Conservation (phyloP, 371 early-diverging fungal species). For the Haplosporangium sp. region DNA sequence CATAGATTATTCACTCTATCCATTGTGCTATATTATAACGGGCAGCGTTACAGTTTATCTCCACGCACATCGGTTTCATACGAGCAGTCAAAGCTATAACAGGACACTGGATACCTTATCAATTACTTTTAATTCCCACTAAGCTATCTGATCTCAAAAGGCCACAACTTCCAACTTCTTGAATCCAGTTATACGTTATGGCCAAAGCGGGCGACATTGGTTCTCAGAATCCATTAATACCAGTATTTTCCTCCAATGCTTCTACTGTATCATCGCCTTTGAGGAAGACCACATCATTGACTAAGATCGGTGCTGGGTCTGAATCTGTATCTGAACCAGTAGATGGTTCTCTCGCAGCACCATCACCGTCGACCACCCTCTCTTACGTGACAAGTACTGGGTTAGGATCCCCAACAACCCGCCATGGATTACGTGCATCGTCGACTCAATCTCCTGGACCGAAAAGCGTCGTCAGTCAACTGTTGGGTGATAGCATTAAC, state of each 20-base stretch:
- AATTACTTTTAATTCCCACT: no score
- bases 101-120: no score
- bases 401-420: constrained; percentile 15
- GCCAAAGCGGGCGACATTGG: constrained; percentile 32
- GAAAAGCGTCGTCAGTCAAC: constrained; percentile 1
- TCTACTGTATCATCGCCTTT: not conserved
- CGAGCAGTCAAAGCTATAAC: no score
- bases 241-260: not conserved
- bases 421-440: not conserved
- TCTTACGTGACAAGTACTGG: constrained; percentile 12
- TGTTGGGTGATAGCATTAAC: constrained; percentile 8
- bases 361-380: constrained; percentile 5
- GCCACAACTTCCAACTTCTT: not conserved
- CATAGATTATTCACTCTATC: not conserved
- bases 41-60: not conserved
- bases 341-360: not conserved
- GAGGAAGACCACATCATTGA: not conserved
- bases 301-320: constrained; percentile 10
- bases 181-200: constrained; percentile 10
- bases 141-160: no score
- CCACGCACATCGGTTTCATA: no score
- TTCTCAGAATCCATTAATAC: constrained; percentile 2
- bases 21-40: not conserved
- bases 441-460: not conserved
- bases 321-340: not conserved